Base-by-base conservation (phyloP, 129 eudicot species). In the Cynara cardunculus region DNA sequence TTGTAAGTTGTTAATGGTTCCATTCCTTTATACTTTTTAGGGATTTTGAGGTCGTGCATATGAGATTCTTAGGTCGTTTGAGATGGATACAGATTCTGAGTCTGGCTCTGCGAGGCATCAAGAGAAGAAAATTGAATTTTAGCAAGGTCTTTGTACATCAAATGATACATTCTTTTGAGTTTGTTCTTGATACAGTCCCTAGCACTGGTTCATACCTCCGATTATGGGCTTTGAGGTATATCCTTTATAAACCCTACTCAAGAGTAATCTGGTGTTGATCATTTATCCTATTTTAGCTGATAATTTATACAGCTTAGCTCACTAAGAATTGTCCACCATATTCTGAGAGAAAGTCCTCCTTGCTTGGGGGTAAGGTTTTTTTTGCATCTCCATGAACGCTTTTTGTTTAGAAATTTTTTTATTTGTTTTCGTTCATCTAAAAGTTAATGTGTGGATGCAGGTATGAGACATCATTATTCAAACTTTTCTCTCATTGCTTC, bases 121-220 rank as follows among this genome's bases (percentile, higher is more conserved):
- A 31, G 86, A 77, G 26, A 98, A 96, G 89, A 98, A 96, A n/a
- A 46, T 96, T 96, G 49, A 93, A 96, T 71, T 96, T 96, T 32
- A 93, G 99, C 78, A 98, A 96, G 89, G 88, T 92, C 22, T 96
- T 96, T 88, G 99, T 96, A 64, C 99, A 93, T 89, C 99, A 96
- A 81, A 87, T 96, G 97, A 96, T 96, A 84, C 99, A 96, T 84
- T 87, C 98, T 53, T 93, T 96, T 32, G 99, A 96, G 86, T 96
- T 96, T 89, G 98, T 96, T 71, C 91, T 96, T 27, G 99, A 98
- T 69, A 89, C 99, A n/a, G 98, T 96, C 76, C 93, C 99, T 26
- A 96, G 93, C 70, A 96, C 99, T 62, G 99, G 98, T 73, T 96
- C 99, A 34, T 93, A 96, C 84, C 97, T 96, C 78, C 98, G 99